A percentile compares a stretch with the other conserved stretches of the same genome.
phyloP scores from a whole-genome alignment of 352 stramenopile species.

The Globisporangium rhizosaccharum region DNA sequence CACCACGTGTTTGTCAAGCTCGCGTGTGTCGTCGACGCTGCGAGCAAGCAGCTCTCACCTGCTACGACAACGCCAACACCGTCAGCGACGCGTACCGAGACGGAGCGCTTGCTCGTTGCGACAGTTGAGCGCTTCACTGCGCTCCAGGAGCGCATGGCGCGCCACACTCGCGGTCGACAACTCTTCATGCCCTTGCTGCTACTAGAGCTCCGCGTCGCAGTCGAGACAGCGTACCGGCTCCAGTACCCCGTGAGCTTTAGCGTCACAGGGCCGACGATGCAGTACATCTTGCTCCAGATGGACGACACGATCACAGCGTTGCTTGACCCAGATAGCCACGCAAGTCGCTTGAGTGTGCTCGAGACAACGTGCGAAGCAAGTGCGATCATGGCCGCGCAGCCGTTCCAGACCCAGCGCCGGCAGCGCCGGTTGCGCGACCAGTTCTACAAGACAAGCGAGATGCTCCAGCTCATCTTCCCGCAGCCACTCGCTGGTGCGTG shows the following conservation, averaged over 20 bases:
- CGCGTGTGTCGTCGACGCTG: slow-evolving; percentile 16
- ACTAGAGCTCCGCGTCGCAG: slow-evolving; percentile 47
- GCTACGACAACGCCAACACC: not conserved
- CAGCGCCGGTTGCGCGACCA: slow-evolving; percentile 41
- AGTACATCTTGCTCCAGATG: slow-evolving; percentile 34
- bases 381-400: slow-evolving; percentile 30
- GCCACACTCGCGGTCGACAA: slow-evolving; percentile 22
- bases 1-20: slow-evolving; percentile 36
- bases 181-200: slow-evolving; percentile 49
- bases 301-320: slow-evolving; percentile 38
- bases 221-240: slow-evolving; percentile 56
- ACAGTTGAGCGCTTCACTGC: slow-evolving; percentile 28
- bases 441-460: slow-evolving; percentile 58
- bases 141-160: slow-evolving; percentile 19
- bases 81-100: slow-evolving; percentile 4
- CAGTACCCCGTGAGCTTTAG: slow-evolving; percentile 61
- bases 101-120: slow-evolving; percentile 41
- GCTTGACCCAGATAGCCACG: slow-evolving; percentile 45
- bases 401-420: slow-evolving; percentile 40
- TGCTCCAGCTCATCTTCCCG: slow-evolving; percentile 49
- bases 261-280: slow-evolving; percentile 26
- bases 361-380: slow-evolving; percentile 57
- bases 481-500: slow-evolving; percentile 39
- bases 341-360: slow-evolving; percentile 47
- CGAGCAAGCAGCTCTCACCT: slow-evolving; percentile 8